Conservation (phyloP, 306 rosid species). For the Pyrus communis region DNA sequence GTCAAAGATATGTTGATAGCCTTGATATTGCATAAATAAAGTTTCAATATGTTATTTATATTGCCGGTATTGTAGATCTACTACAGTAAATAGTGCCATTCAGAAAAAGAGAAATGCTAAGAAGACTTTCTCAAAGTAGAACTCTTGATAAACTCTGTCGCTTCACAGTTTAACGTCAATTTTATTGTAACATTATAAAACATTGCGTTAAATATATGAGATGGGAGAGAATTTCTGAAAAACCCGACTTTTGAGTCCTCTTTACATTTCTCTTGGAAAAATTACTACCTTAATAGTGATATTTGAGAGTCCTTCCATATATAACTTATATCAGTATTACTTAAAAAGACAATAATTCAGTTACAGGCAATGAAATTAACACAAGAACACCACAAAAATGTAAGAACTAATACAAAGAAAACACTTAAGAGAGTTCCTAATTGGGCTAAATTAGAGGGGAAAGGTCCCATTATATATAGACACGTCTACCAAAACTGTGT, state of each 20-base stretch:
- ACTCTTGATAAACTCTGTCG: too few relatives aligned
- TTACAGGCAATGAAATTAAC: conserved; percentile 2
- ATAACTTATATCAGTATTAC: not conserved
- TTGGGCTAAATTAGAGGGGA: not conserved
- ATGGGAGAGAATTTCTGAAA: rapidly evolving
- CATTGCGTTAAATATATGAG: too few relatives aligned
- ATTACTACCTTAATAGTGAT: too few relatives aligned
- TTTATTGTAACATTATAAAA: too few relatives aligned
- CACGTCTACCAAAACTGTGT: conserved; percentile 13
- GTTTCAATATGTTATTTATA: too few relatives aligned
- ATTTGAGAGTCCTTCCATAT: not conserved
- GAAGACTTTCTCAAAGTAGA: rapidly evolving
- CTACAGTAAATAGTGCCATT: not conserved
- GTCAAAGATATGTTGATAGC: not conserved
- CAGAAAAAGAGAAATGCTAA: too few relatives aligned
- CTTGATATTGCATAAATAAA: not conserved
- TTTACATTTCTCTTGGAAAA: too few relatives aligned
- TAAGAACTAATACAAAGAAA: not conserved
- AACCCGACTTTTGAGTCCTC: too few relatives aligned
- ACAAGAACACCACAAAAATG: not conserved
- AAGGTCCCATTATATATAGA: not conserved
- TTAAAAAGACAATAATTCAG: not conserved
- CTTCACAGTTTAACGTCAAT: too few relatives aligned
- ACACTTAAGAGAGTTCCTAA: not conserved
- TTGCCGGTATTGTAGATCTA: not conserved